phyloP scores from a whole-genome alignment of 495 filamentous ascomycete species.

The Talaromyces ruber region DNA sequence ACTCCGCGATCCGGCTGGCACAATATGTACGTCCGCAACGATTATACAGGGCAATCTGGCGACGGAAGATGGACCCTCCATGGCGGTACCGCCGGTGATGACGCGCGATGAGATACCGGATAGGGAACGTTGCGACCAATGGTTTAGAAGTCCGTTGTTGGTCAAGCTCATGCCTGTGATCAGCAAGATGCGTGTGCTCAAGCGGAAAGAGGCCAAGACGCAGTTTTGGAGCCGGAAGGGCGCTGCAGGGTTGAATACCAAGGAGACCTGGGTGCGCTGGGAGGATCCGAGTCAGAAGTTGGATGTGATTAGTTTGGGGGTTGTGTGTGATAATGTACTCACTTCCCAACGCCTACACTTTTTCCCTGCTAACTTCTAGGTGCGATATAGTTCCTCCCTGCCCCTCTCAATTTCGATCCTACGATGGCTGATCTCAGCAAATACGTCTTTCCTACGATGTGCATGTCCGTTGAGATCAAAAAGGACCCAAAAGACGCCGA shows the following conservation, averaged over 20 bases:
- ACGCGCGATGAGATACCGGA: background rate
- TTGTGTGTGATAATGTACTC: background rate
- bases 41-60: constrained; percentile 3
- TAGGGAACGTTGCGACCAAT: background rate
- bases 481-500: constrained; percentile 1
- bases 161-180: constrained; percentile 4
- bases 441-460: constrained; percentile 5
- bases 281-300: background rate
- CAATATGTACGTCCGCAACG: background rate
- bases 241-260: background rate
- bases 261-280: constrained; percentile 1
- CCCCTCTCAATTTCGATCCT: constrained; percentile 3
- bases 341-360: background rate
- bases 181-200: background rate
- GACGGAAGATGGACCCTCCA: background rate
- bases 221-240: background rate
- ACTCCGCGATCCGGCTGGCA: background rate
- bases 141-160: background rate
- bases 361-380: background rate
- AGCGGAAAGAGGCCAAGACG: background rate
- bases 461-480: constrained; percentile 1
- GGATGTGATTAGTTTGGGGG: constrained; percentile 1
- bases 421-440: constrained; percentile 3
- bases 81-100: background rate
- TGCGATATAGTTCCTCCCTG: background rate